Base-by-base conservation (phyloP, 129 eudicot genomes). In the Flaveria bidentis region DNA sequence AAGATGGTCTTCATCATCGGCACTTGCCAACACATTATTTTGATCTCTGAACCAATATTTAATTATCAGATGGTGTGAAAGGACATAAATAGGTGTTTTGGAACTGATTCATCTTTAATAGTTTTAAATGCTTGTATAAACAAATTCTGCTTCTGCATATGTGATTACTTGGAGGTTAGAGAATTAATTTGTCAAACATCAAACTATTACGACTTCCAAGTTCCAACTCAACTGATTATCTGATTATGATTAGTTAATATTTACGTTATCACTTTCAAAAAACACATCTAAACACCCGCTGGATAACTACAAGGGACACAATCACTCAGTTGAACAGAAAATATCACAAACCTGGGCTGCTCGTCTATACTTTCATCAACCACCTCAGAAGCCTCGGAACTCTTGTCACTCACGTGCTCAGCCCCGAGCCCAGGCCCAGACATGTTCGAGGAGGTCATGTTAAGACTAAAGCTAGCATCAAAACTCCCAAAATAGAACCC, bases 401-500 rank as follows among this genome's bases (percentile, higher is more conserved):
- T 85, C 76, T 77, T 72, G 47, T 82, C 85, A 60, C 56, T 78
- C 57, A 73, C 83, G 16, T 81, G 81, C 23, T 44, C 83, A 3
- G 36, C 36, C 36, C 36, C 5, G 36, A 30, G 36, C 36, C 36
- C 36, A 63, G 46, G 71, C 61, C 71, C 88, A 39, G 81, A 79
- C 33, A 39, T 71, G 72, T 52, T 66, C 45, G 81, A 70, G 61
- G 56, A 42, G 75, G 57, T 76, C 61, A 82, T 53, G 64, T 79
- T 77, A 13, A 83, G 62, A 15, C 82, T 84, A 56, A 88, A 88
- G 82, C 70, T 82, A 23, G 92, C 86, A 77, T 86, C 97, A 74
- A 91, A 91, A 74, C 97, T 91, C 72, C 95, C 97, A 72, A 91
- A 91, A 75, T 86, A 85, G 53, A 91, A 87, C 22, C 95, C 87